Percentiles rank a stretch among this genome's conserved stretches.
These are phyloP conservation scores for Cornus florida DNA, from an alignment of 148 eudicot genomes.

Conservation along the genomic window DNA sequence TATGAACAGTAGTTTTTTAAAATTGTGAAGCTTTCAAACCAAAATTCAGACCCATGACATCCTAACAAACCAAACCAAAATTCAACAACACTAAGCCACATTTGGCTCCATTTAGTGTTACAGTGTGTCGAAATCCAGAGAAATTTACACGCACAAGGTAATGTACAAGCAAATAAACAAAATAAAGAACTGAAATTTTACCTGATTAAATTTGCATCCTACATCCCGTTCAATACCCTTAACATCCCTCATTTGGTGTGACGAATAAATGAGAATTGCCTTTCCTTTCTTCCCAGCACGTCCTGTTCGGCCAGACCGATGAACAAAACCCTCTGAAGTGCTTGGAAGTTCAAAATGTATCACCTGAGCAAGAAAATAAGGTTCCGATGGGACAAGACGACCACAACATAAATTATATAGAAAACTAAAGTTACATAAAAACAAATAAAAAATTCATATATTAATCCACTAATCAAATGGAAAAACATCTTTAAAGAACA, in stretches of 20 bases:
- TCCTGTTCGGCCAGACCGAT: conserved; percentile 96
- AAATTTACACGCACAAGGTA: not conserved
- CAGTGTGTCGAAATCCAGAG: not conserved
- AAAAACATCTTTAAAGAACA: not conserved
- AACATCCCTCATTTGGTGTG: conserved; percentile 56
- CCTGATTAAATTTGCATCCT: conserved; percentile 73
- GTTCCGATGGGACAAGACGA: not conserved
- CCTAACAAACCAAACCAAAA: not conserved
- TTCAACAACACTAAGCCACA: not conserved
- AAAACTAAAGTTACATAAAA: not conserved
- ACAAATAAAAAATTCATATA: not conserved
- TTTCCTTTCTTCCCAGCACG: conserved; percentile 99
- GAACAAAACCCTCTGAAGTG: conserved; percentile 87
- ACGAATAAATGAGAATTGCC: conserved; percentile 72
- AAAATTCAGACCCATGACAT: not conserved
- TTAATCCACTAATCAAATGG: not conserved
- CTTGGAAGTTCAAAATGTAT: conserved; percentile 90
- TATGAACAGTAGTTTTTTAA: not conserved
- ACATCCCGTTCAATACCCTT: conserved; percentile 75
- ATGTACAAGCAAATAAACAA: not conserved
- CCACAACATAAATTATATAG: not conserved
- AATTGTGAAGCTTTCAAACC: not conserved
- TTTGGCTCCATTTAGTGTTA: not conserved
- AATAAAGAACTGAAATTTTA: conserved; percentile 14
- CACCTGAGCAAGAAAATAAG: conserved; percentile 40